Percentiles rank a stretch among this genome's conserved stretches.
Evolutionary conservation across 805 yeast species (phyloP).

Genomic region (Tetrapisispora iriomotensis): DNA sequence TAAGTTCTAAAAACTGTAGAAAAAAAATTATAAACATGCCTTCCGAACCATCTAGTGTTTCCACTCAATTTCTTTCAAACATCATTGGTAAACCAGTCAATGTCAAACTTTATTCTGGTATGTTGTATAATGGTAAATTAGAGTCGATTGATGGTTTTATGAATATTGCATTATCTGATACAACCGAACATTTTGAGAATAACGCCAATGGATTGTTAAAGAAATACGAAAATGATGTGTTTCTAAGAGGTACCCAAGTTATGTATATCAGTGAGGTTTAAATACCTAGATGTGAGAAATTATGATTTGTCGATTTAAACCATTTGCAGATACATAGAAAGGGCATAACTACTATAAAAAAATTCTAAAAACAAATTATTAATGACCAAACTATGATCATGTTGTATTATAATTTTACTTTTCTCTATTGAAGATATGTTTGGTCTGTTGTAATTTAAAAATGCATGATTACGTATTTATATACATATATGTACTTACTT

Average conservation of each 20-base stretch:
- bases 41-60: slow-evolving; percentile 30
- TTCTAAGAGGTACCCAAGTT: slow-evolving; percentile 31
- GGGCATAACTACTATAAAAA: not conserved
- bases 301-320: not conserved
- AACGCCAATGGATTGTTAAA: slow-evolving; percentile 24
- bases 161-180: slow-evolving; percentile 81
- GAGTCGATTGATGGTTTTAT: slow-evolving; percentile 94
- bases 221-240: slow-evolving; percentile 26
- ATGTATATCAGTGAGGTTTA: slow-evolving; percentile 29
- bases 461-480: too few relatives aligned
- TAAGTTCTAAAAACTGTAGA: too few relatives aligned
- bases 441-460: too few relatives aligned
- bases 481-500: too few relatives aligned
- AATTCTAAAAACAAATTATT: not conserved
- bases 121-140: slow-evolving; percentile 65
- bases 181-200: slow-evolving; percentile 46
- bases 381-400: too few relatives aligned
- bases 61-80: slow-evolving; percentile 69
- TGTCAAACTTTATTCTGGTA: slow-evolving; percentile 80
- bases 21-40: too few relatives aligned
- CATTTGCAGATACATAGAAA: too few relatives aligned
- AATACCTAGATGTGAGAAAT: not conserved
- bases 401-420: too few relatives aligned
- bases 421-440: too few relatives aligned
- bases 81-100: slow-evolving; percentile 72